Evolutionary conservation across 2,329 filamentous ascomycete genomes (phyloP).

Genomic region (Alternaria solani): DNA sequence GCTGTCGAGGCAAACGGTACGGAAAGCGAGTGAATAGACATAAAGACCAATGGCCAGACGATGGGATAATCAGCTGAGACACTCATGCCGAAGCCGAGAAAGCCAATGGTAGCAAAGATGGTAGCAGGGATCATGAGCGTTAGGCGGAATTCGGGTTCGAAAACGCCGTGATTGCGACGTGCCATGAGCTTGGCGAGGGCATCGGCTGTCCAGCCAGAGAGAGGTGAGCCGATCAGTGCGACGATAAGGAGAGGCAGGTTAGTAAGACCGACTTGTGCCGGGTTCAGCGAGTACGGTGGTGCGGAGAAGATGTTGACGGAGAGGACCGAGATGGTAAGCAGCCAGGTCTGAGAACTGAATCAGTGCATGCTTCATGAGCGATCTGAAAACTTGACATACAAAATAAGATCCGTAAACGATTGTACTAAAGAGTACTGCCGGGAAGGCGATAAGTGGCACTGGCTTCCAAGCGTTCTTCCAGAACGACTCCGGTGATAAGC

Average conservation of each 20-base stretch:
- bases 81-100: constrained; percentile 53
- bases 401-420: constrained; percentile 89
- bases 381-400: neutral
- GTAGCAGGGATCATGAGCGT: constrained; percentile 45
- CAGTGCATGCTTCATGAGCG: neutral
- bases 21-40: constrained; percentile 48
- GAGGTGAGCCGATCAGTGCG: constrained; percentile 75
- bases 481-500: constrained; percentile 41
- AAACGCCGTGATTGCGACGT: constrained; percentile 77
- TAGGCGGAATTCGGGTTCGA: constrained; percentile 86
- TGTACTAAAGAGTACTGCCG: constrained; percentile 81
- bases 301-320: constrained; percentile 86
- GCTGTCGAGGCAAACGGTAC: constrained; percentile 51
- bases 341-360: constrained; percentile 64
- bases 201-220: constrained; percentile 79
- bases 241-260: constrained; percentile 84
- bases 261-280: constrained; percentile 79
- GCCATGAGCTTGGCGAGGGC: constrained; percentile 76
- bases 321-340: constrained; percentile 86
- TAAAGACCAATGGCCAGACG: constrained; percentile 45
- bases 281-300: constrained; percentile 80
- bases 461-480: constrained; percentile 59
- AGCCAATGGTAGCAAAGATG: constrained; percentile 48
- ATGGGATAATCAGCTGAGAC: constrained; percentile 40
- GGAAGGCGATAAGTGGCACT: constrained; percentile 83